Evolutionary conservation across 441 rosid species (phyloP), one percentile per base, ranked within the genome.

Genomic region (Viola pubescens): DNA sequence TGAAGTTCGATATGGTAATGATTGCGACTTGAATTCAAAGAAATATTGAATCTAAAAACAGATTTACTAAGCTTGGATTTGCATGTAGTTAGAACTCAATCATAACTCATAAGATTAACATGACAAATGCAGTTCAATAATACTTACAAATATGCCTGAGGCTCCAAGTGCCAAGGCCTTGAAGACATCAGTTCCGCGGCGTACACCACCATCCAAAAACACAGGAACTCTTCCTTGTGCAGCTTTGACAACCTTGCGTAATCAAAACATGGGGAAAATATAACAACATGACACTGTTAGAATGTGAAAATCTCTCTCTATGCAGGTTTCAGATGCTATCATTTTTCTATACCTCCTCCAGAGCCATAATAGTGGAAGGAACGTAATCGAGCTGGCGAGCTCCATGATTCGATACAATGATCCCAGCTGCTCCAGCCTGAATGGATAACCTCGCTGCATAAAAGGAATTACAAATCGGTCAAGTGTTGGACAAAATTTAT

Each of bases 161-260:
- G 97, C 92, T 10, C 97, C 97, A 5, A 89, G 79, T 70, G 97
- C 97, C 69, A 89, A 71, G 7, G 97, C 97, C 78, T 87, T 88
- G 70, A 88, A 88, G 60, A 88, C 87, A 71, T 88, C 91, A 0
- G 89, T 88, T 70, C 96, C 96, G 39, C 91, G 87, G 38, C 94
- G 79, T 42, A 88, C 79, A 4, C 96, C 96, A 10, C 94, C 94
- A 39, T 88, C 96, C 4, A 88, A 78, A 50, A 83, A 82, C 4
- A 89, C 95, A 2, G 89, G 97, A 60, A 89, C 66, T 56, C 74
- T 70, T 44, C 89, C 91, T 70, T 73, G 75, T 39, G 75, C 82
- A 38, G 94, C 91, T 58, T 77, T 79, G 26, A 83, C 95, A 26
- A 87, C 90, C 95, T 89, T 63, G 37, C 37, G 52, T 49, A 40